Evolutionary conservation across 2,329 filamentous ascomycete genomes (phyloP).

Genomic region (Colletotrichum sp.): DNA sequence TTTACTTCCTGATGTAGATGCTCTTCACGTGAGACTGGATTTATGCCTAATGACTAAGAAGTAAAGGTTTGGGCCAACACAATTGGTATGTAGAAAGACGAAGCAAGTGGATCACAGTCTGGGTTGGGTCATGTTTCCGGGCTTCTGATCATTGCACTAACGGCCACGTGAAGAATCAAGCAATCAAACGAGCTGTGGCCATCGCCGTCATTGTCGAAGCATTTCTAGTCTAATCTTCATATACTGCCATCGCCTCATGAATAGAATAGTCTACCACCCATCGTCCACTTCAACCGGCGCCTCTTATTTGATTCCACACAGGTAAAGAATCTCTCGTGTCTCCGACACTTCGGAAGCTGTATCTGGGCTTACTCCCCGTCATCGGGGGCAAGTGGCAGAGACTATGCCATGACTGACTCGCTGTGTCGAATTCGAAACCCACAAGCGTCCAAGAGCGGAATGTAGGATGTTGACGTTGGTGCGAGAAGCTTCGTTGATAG

Average conservation of each 20-base stretch:
- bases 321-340: neutral
- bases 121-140: neutral
- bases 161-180: neutral
- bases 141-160: neutral
- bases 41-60: no score
- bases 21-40: neutral
- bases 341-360: neutral
- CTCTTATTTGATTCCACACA: neutral
- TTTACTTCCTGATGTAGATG: rapidly evolving
- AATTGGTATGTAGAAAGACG: neutral
- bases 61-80: no score
- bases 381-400: rapidly evolving
- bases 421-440: neutral
- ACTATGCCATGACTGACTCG: neutral
- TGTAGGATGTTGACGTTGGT: neutral
- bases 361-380: neutral
- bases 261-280: neutral
- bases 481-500: neutral
- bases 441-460: neutral
- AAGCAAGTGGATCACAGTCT: neutral
- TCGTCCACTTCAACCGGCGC: neutral
- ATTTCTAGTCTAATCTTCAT: neutral
- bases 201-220: neutral
- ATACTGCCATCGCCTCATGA: neutral
- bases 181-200: neutral